Conservation (phyloP, 352 stramenopile species). For the Globisporangium splendens region DNA sequence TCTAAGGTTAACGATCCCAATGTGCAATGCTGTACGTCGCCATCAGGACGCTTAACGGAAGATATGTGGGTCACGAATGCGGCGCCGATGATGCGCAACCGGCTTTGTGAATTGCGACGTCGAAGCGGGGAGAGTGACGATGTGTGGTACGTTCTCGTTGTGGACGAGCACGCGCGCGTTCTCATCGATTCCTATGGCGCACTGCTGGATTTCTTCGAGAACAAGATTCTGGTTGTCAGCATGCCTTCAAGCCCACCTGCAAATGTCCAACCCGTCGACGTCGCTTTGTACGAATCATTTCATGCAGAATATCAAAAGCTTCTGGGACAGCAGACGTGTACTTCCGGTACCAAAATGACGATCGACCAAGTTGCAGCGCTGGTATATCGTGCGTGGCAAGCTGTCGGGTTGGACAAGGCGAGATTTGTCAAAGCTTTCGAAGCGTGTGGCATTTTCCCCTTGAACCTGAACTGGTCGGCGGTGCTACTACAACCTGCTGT, state of each 20-base stretch:
- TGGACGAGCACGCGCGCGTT: background rate
- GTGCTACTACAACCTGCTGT: background rate
- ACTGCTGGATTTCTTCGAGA: background rate
- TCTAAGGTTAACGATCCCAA: background rate
- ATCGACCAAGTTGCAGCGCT: background rate
- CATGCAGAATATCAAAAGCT: background rate
- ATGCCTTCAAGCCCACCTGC: background rate
- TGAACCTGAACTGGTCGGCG: background rate
- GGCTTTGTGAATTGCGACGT: background rate
- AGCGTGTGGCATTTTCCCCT: background rate
- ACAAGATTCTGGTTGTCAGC: background rate
- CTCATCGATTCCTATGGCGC: background rate
- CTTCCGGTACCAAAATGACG: background rate
- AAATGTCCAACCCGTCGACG: background rate
- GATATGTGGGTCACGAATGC: background rate
- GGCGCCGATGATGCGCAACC: background rate
- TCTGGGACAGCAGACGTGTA: background rate
- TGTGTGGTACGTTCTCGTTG: background rate
- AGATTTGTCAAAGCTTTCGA: background rate
- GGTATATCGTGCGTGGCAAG: background rate
- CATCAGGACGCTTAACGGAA: background rate
- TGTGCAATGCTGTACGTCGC: background rate
- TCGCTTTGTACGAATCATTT: background rate
- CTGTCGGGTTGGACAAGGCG: background rate
- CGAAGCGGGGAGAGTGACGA: background rate